Evolutionary conservation across 306 rosid genomes (phyloP).

Genomic region (Psophocarpus tetragonolobus): DNA sequence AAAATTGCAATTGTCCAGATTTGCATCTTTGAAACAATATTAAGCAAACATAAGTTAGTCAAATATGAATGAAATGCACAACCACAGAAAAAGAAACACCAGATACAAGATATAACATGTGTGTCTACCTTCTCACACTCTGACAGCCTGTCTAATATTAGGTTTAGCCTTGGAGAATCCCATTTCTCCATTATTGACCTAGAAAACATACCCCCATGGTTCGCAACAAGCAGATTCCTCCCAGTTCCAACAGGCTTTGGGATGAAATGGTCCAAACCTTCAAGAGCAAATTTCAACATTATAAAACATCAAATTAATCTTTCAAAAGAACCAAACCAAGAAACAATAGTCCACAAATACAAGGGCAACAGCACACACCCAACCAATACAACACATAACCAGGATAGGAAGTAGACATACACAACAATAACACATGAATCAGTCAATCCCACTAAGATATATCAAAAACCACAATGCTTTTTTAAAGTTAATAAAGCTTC

Average conservation of each 20-base stretch:
- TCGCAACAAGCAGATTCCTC: slow-evolving; percentile 44
- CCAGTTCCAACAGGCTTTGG: slow-evolving; percentile 44
- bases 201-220: slow-evolving; percentile 37
- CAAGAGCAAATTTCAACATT: slow-evolving; percentile 35
- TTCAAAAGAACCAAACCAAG: slow-evolving; percentile 18
- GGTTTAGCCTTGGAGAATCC: slow-evolving; percentile 49
- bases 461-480: neutral
- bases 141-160: slow-evolving; percentile 63
- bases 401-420: neutral
- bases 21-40: neutral
- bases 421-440: neutral
- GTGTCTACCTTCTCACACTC: slow-evolving; percentile 68
- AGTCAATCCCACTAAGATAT: neutral
- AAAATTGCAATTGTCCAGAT: neutral
- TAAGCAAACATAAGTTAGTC: neutral
- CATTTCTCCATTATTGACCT: slow-evolving; percentile 65
- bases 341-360: neutral
- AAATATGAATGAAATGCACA: slow-evolving; percentile 17
- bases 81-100: neutral
- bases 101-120: slow-evolving; percentile 5
- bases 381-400: neutral
- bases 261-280: slow-evolving; percentile 56
- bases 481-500: neutral
- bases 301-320: slow-evolving; percentile 8
- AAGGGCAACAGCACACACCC: neutral